phyloP scores from a whole-genome alignment of 2,329 filamentous ascomycete species.

The Metarhizium brunneum region DNA sequence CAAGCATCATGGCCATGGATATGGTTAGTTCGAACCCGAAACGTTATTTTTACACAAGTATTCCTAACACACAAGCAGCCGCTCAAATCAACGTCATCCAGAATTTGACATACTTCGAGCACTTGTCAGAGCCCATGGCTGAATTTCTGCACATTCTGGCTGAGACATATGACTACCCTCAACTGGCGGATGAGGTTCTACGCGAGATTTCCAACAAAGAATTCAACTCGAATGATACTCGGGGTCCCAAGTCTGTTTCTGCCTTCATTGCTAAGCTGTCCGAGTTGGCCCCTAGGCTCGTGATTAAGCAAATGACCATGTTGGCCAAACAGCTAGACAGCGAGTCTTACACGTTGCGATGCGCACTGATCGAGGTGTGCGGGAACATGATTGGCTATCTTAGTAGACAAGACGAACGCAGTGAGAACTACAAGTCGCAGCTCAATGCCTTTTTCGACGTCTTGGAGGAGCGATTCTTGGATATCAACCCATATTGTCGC shows the following conservation, averaged over 20 bases:
- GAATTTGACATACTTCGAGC: conserved; percentile 95
- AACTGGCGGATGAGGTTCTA: conserved; percentile 86
- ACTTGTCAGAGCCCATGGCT: conserved; percentile 97
- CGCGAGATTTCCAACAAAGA: conserved; percentile 95
- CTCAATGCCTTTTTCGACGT: conserved; percentile 97
- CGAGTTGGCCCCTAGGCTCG: conserved; percentile 79
- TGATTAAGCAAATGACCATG: conserved; percentile 96
- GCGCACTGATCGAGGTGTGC: conserved; percentile 91
- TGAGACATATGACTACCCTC: conserved; percentile 95
- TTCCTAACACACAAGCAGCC: conserved; percentile 40
- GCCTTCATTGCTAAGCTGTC: conserved; percentile 89
- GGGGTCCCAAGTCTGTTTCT: conserved; percentile 92
- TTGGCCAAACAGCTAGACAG: conserved; percentile 91
- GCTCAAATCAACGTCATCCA: conserved; percentile 98
- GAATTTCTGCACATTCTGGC: conserved; percentile 94
- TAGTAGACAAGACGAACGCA: conserved; percentile 82
- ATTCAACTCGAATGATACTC: conserved; percentile 93
- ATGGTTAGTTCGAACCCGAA: conserved; percentile 48
- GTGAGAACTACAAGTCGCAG: conserved; percentile 88
- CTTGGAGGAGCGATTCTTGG: conserved; percentile 88
- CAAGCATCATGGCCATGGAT: conserved; percentile 95
- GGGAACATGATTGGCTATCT: conserved; percentile 90
- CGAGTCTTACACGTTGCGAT: conserved; percentile 92
- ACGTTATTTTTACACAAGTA: not conserved
- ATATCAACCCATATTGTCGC: conserved; percentile 93